Conservation (phyloP, 169 alveolate genomes). For the Plasmodium berghei region DNA sequence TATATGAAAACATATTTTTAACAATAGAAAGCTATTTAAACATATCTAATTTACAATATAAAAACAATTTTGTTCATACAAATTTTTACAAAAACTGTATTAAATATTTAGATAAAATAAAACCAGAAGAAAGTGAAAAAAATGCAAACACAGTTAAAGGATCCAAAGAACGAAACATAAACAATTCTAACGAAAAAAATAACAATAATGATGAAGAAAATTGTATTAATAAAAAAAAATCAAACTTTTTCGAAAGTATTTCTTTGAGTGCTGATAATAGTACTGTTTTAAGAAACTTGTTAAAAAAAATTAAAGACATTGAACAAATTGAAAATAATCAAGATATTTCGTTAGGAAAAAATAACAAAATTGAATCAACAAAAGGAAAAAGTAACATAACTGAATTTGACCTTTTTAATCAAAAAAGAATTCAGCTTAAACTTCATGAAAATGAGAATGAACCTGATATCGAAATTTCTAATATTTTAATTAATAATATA, state of each 20-base stretch:
- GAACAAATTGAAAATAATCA: constrained; percentile 5
- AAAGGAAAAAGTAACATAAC: not conserved
- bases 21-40: constrained; percentile 42
- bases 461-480: not conserved
- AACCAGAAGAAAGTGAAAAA: not conserved
- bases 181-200: not conserved
- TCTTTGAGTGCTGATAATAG: constrained; percentile 38
- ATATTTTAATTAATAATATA: not conserved
- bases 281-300: constrained; percentile 4
- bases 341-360: not conserved
- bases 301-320: constrained; percentile 42
- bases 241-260: constrained; percentile 31
- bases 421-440: too few relatives aligned
- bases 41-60: constrained; percentile 30
- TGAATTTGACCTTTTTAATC: not conserved
- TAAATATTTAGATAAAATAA: not conserved
- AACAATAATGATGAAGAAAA: constrained; percentile 6
- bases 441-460: not conserved
- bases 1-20: constrained; percentile 51
- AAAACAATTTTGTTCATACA: constrained; percentile 62
- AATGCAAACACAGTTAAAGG: not conserved
- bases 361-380: not conserved
- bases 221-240: not conserved
- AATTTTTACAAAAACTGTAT: constrained; percentile 61
- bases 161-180: not conserved